Percentiles rank a stretch among this genome's conserved stretches.
Evolutionary conservation across 2,329 filamentous ascomycete species (phyloP).

Genomic region (Colletotrichum brevisporum): DNA sequence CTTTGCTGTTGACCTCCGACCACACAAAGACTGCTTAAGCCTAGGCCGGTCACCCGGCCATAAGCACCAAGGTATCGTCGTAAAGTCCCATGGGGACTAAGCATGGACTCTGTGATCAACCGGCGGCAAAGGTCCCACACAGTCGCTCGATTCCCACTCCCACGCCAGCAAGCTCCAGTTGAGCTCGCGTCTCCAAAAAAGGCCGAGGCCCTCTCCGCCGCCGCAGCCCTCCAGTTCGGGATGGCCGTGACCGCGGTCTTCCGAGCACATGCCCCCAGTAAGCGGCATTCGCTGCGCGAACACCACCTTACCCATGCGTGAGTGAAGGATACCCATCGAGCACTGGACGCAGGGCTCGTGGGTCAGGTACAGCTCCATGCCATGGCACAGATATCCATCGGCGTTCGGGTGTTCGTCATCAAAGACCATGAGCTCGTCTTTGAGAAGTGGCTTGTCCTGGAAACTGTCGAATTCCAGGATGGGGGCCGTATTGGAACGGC

Average conservation of each 20-base stretch:
- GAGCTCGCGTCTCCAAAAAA: constrained; percentile 82
- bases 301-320: constrained; percentile 87
- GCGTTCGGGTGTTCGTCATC: constrained; percentile 74
- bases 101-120: constrained; percentile 66
- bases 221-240: constrained; percentile 54
- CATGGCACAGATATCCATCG: constrained; percentile 93
- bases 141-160: constrained; percentile 74
- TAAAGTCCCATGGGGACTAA: constrained; percentile 47
- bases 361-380: constrained; percentile 92
- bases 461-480: constrained; percentile 74
- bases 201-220: constrained; percentile 73
- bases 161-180: constrained; percentile 90
- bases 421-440: constrained; percentile 75
- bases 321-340: constrained; percentile 95
- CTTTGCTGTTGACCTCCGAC: constrained; percentile 15
- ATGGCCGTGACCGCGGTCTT: constrained; percentile 70
- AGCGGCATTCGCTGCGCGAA: constrained; percentile 84
- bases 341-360: constrained; percentile 98
- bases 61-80: constrained; percentile 38
- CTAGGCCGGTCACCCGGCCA: constrained; percentile 34
- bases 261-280: constrained; percentile 87
- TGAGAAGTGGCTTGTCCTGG: constrained; percentile 77
- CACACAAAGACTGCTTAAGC: constrained; percentile 39
- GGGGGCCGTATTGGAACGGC: constrained; percentile 51
- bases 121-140: constrained; percentile 51